Conservation (phyloP, 2,329 filamentous ascomycete species). For the Pestalotiopsis sp. region DNA sequence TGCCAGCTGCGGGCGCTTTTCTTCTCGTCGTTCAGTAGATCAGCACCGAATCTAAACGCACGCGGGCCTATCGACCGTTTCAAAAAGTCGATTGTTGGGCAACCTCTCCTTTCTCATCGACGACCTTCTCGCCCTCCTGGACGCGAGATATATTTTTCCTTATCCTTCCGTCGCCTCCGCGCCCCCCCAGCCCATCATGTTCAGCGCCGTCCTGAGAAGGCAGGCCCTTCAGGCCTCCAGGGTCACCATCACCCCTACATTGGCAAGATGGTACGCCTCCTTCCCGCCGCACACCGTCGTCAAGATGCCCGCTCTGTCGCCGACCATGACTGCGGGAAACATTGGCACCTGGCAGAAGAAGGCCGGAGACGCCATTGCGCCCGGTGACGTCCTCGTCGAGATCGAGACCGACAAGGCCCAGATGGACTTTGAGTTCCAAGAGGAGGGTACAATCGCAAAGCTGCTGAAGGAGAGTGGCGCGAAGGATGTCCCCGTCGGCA, state of each 20-base stretch:
- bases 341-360: conserved; percentile 99
- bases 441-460: conserved; percentile 95
- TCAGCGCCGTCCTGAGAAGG: conserved; percentile 66
- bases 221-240: conserved; percentile 58
- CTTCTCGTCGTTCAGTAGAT: background rate
- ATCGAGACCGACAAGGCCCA: conserved; percentile 99
- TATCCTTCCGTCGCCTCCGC: conserved; percentile 19
- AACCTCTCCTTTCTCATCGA: conserved; percentile 25
- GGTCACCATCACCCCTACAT: conserved; percentile 42
- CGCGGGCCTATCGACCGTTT: background rate
- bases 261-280: conserved; percentile 72
- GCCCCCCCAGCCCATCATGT: conserved; percentile 50
- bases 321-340: conserved; percentile 96
- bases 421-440: conserved; percentile 99
- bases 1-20: conserved; percentile 8
- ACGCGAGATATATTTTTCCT: conserved; percentile 20
- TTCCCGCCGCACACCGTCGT: conserved; percentile 94
- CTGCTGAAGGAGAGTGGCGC: conserved; percentile 88
- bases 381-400: conserved; percentile 95
- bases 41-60: background rate
- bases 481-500: conserved; percentile 93
- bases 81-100: conserved; percentile 1
- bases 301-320: conserved; percentile 97
- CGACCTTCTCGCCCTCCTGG: background rate
- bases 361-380: conserved; percentile 80